A percentile compares a stretch with the other conserved stretches of the same genome.
Evolutionary conservation across 177 flowering plant species (phyloP).

Genomic region (Vitis hybrid): DNA sequence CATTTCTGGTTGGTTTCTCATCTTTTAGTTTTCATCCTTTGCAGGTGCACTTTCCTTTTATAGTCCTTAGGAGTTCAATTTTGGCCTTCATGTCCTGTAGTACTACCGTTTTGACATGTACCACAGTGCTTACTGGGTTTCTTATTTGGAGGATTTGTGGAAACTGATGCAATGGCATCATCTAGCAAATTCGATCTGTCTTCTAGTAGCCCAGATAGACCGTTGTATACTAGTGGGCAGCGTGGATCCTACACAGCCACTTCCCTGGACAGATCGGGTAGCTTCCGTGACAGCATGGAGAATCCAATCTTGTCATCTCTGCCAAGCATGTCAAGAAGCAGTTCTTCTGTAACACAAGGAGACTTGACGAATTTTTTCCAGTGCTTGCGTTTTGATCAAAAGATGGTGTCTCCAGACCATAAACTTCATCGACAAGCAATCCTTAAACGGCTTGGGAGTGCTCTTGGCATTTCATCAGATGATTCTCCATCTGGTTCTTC

Average conservation of each 20-base stretch:
- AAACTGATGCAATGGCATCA: conserved; percentile 61
- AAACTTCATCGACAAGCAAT: conserved; percentile 60
- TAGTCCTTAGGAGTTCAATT: conserved; percentile 6
- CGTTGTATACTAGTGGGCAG: conserved; percentile 53
- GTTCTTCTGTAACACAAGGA: conserved; percentile 40
- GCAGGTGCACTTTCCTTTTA: conserved; percentile 22
- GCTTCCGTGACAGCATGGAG: conserved; percentile 74
- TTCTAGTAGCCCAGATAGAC: conserved; percentile 77
- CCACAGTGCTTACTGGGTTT: conserved; percentile 26
- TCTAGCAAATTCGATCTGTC: conserved; percentile 69
- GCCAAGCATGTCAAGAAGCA: conserved; percentile 65
- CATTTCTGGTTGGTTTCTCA: conserved; percentile 4
- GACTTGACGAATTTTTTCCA: conserved; percentile 61
- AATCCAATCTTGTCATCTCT: conserved; percentile 52
- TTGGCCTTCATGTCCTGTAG: conserved; percentile 30
- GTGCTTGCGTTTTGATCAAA: conserved; percentile 58
- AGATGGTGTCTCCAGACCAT: conserved; percentile 50
- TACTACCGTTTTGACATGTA: conserved; percentile 34
- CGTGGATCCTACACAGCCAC: conserved; percentile 57
- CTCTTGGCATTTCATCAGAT: conserved; percentile 58
- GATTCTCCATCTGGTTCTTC: conserved; percentile 47
- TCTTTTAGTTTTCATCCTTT: conserved; percentile 1
- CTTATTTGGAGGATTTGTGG: conserved; percentile 26
- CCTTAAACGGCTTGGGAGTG: conserved; percentile 47
- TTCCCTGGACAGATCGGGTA: conserved; percentile 64